Evolutionary conservation across 176 grass and related monocot genomes (phyloP).

Genomic region (Otatea glauca): DNA sequence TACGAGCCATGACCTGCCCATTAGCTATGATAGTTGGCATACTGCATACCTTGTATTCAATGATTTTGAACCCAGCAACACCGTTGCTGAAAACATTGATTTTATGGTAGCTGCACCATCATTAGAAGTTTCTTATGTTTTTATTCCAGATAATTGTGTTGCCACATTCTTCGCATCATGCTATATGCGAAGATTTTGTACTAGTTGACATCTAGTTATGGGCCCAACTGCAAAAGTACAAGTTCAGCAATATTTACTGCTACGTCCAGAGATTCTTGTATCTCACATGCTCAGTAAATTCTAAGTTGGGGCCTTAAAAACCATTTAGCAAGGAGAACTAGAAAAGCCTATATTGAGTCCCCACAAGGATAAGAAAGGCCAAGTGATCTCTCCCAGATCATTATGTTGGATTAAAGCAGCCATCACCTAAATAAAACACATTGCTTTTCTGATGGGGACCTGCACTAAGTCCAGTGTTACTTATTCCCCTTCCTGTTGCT

Average conservation of each 20-base stretch:
- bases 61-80: background rate
- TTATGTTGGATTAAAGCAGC: constrained; percentile 47
- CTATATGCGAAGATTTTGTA: background rate
- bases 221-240: background rate
- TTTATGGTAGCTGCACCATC: background rate
- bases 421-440: constrained; percentile 38
- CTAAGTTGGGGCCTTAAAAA: background rate
- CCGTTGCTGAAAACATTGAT: constrained; percentile 2
- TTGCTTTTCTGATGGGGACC: constrained; percentile 46
- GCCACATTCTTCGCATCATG: constrained; percentile 28
- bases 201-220: constrained; percentile 25
- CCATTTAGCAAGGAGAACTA: background rate
- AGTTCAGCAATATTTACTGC: constrained; percentile 5
- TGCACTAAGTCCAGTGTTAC: constrained; percentile 47
- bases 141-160: background rate
- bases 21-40: constrained; percentile 14
- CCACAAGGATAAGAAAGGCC: constrained; percentile 35
- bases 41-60: background rate
- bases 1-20: background rate
- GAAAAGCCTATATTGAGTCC: constrained; percentile 6
- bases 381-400: constrained; percentile 42
- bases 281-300: constrained; percentile 22
- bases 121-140: background rate
- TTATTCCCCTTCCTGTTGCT: constrained; percentile 36
- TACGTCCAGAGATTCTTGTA: background rate